Base-by-base conservation (phyloP, 2,329 filamentous ascomycete species). In the Pseudogymnoascus sp. region DNA sequence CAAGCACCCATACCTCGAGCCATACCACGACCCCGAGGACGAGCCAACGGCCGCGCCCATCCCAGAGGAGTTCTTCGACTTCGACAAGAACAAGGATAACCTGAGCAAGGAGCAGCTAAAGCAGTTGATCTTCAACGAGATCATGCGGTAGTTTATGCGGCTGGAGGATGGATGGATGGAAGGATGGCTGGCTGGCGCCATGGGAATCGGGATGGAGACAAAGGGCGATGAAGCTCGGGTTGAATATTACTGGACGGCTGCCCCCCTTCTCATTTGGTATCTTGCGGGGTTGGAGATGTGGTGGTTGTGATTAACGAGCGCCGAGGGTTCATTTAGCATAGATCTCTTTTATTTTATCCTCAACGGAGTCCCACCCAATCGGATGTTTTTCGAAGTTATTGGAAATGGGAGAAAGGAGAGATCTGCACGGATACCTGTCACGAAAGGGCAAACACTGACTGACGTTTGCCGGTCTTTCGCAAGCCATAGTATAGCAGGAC, bases 51-150 rank as follows among this genome's bases (percentile, higher is more conserved):
- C 94, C 16, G 90, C 92, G 45, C 92, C 94, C 22, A 99, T 99
- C 72, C 94, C 94, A 22, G 93, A 97, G 76, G 93, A 96, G 75
- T 99, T 99, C 82, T 99, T 99, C 75, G 94, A 99, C 78, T 99
- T 99, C 76, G 94, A 99, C 79, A 97, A 97, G 84, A 96, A 97
- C 83, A 99, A 99, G 86, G 94, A 99, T 76, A 94, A 89, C 72
- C 79, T 99, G 73, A 97, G 90, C 81, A 99, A 99, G 80, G 94
- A 99, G 79, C 92, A 99, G 78, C 78, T 99, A 76, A 97, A 97
- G 82, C 84, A 94, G 73, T 82, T 99, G 74, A 99, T 99, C 77
- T 99, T 93, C 79, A 87, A 97, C 75, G 94, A 99, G 80, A 97
- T 97, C 72, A 97, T 74, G 72, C 64, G 72, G 68, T 74, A 73